These are phyloP conservation scores for Wickerhamiella domercqiae DNA, from an alignment of 805 yeast species.

Conservation along the genomic window DNA sequence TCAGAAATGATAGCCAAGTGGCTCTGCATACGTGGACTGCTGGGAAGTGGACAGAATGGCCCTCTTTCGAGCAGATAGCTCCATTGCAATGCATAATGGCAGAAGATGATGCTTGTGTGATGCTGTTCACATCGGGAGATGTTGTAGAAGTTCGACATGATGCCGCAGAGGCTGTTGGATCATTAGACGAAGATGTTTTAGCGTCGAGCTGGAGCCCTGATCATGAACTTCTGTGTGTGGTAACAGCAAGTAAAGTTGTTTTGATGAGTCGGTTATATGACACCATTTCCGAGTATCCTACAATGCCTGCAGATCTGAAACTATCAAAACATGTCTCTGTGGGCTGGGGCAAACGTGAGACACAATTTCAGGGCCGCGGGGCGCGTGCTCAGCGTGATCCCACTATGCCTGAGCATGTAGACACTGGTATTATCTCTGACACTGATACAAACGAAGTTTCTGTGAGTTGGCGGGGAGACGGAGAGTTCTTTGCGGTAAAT, in stretches of 20 bases:
- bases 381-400: conserved; percentile 62
- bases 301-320: conserved; percentile 50
- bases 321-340: conserved; percentile 77
- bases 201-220: conserved; percentile 83
- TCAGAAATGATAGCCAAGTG: background rate
- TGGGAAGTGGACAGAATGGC: conserved; percentile 6
- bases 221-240: conserved; percentile 65
- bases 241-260: conserved; percentile 28
- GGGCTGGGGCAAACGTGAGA: conserved; percentile 97
- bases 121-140: conserved; percentile 64
- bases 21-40: conserved; percentile 1
- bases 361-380: conserved; percentile 92
- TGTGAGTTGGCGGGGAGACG: conserved; percentile 93
- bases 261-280: conserved; percentile 40
- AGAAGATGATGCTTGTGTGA: conserved; percentile 38
- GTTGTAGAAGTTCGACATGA: conserved; percentile 40
- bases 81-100: conserved; percentile 33
- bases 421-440: conserved; percentile 45
- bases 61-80: conserved; percentile 4
- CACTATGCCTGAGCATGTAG: conserved; percentile 60
- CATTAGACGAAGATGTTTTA: conserved; percentile 57
- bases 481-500: conserved; percentile 62
- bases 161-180: conserved; percentile 59
- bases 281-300: background rate
- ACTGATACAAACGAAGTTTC: conserved; percentile 33